These are phyloP conservation scores for Umbelopsis isabellina DNA, from an alignment of 192 early-diverging fungal species.

Conservation along the genomic window DNA sequence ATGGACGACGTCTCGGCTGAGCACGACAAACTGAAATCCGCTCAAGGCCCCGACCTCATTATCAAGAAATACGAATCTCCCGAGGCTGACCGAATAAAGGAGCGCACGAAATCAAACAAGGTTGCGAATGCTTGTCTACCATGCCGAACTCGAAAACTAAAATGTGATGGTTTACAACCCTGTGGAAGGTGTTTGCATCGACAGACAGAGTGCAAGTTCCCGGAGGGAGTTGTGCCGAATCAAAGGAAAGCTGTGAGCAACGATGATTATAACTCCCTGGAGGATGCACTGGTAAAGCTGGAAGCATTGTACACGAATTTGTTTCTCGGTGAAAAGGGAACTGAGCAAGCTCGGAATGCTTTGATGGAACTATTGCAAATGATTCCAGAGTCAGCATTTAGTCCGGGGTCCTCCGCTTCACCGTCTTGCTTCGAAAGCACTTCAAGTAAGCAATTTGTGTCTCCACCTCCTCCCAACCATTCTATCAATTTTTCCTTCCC, in stretches of 20 bases:
- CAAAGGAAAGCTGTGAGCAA: slow-evolving; percentile 8
- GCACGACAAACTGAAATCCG: slow-evolving; percentile 17
- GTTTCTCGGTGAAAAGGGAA: slow-evolving; percentile 6
- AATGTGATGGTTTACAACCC: slow-evolving; percentile 14
- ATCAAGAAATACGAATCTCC: slow-evolving; percentile 14
- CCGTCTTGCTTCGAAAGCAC: background rate
- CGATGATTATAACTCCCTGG: slow-evolving; percentile 12
- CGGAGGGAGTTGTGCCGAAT: background rate
- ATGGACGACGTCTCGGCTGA: slow-evolving; percentile 18
- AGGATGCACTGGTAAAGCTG: background rate
- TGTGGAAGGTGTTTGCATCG: background rate
- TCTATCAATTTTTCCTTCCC: background rate
- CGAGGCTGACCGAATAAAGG: slow-evolving; percentile 12
- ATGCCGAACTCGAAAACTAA: slow-evolving; percentile 9
- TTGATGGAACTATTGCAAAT: background rate
- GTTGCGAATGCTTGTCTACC: slow-evolving; percentile 11
- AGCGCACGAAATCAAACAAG: slow-evolving; percentile 1
- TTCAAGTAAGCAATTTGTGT: background rate
- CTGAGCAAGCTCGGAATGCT: background rate
- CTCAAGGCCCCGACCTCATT: slow-evolving; percentile 7
- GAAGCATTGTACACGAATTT: background rate
- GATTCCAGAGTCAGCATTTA: slow-evolving; percentile 6
- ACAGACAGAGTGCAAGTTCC: background rate
- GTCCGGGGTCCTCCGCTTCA: background rate
- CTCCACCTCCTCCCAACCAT: background rate